phyloP scores from a whole-genome alignment of 306 rosid species.

The Medicago arabica region DNA sequence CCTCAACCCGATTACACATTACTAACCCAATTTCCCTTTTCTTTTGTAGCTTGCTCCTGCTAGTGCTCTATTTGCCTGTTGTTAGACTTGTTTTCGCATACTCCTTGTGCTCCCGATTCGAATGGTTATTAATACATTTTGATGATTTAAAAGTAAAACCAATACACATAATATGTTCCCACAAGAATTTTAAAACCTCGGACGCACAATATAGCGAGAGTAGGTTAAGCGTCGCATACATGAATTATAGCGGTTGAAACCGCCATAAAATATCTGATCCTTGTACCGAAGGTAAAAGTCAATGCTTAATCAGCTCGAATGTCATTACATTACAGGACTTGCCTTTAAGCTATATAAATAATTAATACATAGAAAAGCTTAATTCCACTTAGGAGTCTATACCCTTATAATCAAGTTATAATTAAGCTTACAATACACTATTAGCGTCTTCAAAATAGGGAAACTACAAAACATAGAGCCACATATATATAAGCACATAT shows the following conservation, averaged over 20 bases:
- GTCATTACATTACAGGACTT: constrained; percentile 24
- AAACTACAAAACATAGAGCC: constrained; percentile 18
- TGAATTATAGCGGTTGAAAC: neutral
- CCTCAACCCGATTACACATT: too few relatives aligned
- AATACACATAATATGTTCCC: too few relatives aligned
- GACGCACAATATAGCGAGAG: too few relatives aligned
- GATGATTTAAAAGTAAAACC: too few relatives aligned
- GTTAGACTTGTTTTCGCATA: too few relatives aligned
- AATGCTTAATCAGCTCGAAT: constrained; percentile 23
- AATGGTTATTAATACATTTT: too few relatives aligned
- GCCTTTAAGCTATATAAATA: constrained; percentile 26
- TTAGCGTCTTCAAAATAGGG: constrained; percentile 29
- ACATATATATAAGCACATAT: constrained; percentile 44
- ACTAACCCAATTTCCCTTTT: too few relatives aligned
- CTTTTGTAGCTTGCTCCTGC: too few relatives aligned
- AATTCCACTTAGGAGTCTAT: constrained; percentile 15
- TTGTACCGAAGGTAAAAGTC: neutral
- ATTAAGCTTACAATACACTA: constrained; percentile 32
- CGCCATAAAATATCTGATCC: neutral
- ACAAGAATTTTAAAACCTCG: too few relatives aligned
- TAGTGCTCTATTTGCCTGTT: too few relatives aligned
- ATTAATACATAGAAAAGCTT: constrained; percentile 27
- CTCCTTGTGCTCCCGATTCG: too few relatives aligned
- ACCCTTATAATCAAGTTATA: constrained; percentile 14
- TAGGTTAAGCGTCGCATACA: too few relatives aligned